A percentile compares a stretch with the other conserved stretches of the same genome.
Conservation (phyloP, 179 eudicot species). For the Beta macrorhiza region DNA sequence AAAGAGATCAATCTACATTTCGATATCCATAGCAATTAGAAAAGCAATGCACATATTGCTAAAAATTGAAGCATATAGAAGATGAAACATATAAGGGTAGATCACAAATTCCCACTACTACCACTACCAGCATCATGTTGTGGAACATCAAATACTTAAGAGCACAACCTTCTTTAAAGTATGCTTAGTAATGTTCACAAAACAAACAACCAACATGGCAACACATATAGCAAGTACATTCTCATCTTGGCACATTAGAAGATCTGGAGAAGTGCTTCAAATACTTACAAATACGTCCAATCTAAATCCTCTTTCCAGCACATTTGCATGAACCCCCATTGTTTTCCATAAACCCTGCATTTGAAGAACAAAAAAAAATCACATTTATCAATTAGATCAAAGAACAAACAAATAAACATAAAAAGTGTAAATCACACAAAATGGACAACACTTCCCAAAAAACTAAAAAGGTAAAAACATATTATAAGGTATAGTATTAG, state of each 20-base stretch:
- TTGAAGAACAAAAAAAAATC: not conserved
- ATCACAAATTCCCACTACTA: not conserved
- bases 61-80: too few relatives aligned
- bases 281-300: not conserved
- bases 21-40: not conserved
- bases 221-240: too few relatives aligned
- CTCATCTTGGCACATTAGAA: too few relatives aligned
- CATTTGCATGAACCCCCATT: not conserved
- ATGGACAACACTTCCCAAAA: not conserved
- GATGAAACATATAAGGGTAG: not conserved
- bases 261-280: too few relatives aligned
- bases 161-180: not conserved
- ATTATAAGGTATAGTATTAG: not conserved
- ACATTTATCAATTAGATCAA: not conserved
- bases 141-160: not conserved
- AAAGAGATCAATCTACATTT: not conserved
- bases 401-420: not conserved
- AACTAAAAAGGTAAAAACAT: not conserved
- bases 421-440: not conserved
- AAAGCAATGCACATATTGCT: too few relatives aligned
- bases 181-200: not conserved
- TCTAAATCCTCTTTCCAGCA: not conserved
- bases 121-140: not conserved
- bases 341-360: slow-evolving; percentile 19
- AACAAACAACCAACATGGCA: too few relatives aligned